A percentile compares a stretch with the other conserved stretches of the same genome.
These are phyloP conservation scores for Raphanus sativus DNA, from an alignment of 345 rosid species.

Conservation along the genomic window DNA sequence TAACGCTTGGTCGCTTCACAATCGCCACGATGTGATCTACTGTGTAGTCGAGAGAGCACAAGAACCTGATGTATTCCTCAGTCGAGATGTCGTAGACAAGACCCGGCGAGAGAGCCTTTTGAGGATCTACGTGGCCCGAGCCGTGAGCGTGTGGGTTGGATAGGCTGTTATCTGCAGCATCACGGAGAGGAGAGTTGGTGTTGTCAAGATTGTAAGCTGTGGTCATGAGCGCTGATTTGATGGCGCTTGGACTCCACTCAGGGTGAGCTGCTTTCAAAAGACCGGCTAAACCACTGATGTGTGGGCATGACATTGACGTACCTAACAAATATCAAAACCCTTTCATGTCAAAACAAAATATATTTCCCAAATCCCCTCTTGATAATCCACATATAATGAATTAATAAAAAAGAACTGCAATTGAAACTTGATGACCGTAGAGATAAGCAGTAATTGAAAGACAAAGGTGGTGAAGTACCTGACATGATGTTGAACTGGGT, in stretches of 20 bases:
- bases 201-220: conserved; percentile 70
- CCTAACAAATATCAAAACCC: conserved; percentile 43
- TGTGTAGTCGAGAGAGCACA: conserved; percentile 76
- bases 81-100: conserved; percentile 77
- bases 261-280: conserved; percentile 84
- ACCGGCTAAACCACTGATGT: conserved; percentile 85
- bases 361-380: neutral
- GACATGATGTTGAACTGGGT: conserved; percentile 76
- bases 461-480: conserved; percentile 47
- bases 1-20: conserved; percentile 61
- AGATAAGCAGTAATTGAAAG: neutral
- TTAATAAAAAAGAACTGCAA: too few species aligned
- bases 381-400: too few species aligned
- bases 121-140: conserved; percentile 83
- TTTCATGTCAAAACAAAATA: conserved; percentile 1
- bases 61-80: conserved; percentile 62
- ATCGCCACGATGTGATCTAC: conserved; percentile 56
- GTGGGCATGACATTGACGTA: conserved; percentile 97
- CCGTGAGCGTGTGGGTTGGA: conserved; percentile 76
- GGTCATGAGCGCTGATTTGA: conserved; percentile 87
- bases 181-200: conserved; percentile 62
- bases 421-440: neutral
- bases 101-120: conserved; percentile 75
- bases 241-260: conserved; percentile 85
- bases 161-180: conserved; percentile 58